Conservation (phyloP, 2,329 filamentous ascomycete genomes). For the Thyridium curvatum region DNA sequence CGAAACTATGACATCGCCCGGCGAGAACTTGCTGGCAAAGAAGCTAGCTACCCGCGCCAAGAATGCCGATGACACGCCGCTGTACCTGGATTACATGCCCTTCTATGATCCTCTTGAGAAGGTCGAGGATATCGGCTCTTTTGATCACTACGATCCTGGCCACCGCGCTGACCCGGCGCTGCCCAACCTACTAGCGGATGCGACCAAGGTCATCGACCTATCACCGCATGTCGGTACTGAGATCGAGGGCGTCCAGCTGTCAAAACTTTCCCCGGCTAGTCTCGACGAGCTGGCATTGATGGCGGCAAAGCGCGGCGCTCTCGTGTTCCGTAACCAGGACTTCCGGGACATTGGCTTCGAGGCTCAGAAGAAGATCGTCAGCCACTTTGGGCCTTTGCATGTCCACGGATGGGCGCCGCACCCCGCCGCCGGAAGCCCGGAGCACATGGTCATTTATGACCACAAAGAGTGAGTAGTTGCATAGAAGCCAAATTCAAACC, state of each 20-base stretch:
- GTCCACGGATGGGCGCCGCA: conserved; percentile 11
- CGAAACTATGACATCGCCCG: no score
- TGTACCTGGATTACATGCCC: conserved; percentile 11
- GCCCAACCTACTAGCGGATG: background rate
- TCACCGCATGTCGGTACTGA: conserved; percentile 3
- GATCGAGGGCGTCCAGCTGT: conserved; percentile 4
- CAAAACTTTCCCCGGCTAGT: conserved; percentile 5
- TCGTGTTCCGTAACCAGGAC: conserved; percentile 10
- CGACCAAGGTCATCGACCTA: conserved; percentile 1
- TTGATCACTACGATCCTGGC: conserved; percentile 7
- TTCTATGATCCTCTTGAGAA: conserved; percentile 13
- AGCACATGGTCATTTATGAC: conserved; percentile 16
- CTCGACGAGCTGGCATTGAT: conserved; percentile 2
- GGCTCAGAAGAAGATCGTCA: conserved; percentile 13
- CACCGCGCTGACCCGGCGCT: conserved; percentile 3
- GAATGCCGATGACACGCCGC: conserved; percentile 8
- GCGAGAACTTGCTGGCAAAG: no score
- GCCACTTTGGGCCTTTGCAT: conserved; percentile 13
- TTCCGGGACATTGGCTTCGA: conserved; percentile 16
- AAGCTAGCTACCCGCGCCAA: conserved; percentile 1
- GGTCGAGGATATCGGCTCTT: conserved; percentile 9
- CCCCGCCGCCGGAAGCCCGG: conserved; percentile 10
- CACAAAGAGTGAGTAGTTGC: conserved; percentile 11
- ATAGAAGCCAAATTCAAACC: no score
- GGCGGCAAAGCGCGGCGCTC: background rate